Percentiles rank a stretch among this genome's conserved stretches.
These are phyloP conservation scores for Metschnikowia sp. DNA, from an alignment of 805 yeast species.

Conservation along the genomic window DNA sequence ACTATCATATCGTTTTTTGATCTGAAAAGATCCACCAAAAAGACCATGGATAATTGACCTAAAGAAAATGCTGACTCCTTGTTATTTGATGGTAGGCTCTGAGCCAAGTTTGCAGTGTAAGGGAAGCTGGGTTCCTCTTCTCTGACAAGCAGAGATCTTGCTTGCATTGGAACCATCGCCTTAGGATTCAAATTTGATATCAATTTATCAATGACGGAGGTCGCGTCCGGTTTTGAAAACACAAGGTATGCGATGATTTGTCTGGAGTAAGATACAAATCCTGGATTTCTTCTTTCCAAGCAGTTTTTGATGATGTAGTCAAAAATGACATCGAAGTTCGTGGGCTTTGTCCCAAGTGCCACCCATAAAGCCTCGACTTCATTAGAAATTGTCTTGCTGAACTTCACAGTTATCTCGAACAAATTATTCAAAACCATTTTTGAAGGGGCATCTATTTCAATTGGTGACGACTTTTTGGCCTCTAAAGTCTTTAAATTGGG, in stretches of 20 bases:
- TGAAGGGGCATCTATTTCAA: conserved; percentile 26
- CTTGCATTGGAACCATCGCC: conserved; percentile 77
- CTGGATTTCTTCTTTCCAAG: conserved; percentile 63
- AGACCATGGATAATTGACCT: conserved; percentile 83
- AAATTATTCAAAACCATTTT: conserved; percentile 76
- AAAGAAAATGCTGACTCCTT: conserved; percentile 77
- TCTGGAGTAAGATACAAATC: conserved; percentile 73
- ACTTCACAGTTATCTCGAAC: conserved; percentile 79
- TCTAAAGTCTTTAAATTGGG: conserved; percentile 6
- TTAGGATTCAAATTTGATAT: conserved; percentile 75
- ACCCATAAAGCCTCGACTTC: conserved; percentile 96
- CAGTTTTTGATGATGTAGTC: conserved; percentile 69
- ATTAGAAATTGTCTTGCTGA: conserved; percentile 68
- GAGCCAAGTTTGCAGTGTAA: conserved; percentile 71
- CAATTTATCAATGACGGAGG: conserved; percentile 55
- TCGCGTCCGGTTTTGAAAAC: conserved; percentile 44
- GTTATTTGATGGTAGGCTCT: conserved; percentile 48
- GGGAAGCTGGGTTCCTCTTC: conserved; percentile 44
- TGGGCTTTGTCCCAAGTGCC: conserved; percentile 72
- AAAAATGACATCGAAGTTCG: conserved; percentile 69
- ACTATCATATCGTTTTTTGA: conserved; percentile 61
- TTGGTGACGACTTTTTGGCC: not conserved
- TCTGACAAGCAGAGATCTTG: conserved; percentile 18
- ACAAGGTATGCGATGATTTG: conserved; percentile 81
- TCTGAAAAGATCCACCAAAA: conserved; percentile 76